phyloP scores from a whole-genome alignment of 441 rosid species.

The Croton laevigatus region DNA sequence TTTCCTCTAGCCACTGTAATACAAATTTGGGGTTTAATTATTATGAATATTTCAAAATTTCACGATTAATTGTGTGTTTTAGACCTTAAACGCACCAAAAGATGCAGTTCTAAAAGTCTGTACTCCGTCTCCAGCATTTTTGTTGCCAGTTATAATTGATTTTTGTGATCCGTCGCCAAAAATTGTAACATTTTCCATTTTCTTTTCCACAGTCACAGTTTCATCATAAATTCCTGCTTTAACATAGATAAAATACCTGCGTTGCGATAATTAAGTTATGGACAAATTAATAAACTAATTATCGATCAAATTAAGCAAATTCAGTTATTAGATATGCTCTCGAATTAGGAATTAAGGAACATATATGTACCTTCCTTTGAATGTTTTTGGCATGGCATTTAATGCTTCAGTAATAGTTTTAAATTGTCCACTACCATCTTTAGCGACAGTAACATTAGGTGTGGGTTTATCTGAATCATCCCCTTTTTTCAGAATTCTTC shows the following conservation, averaged over 20 bases:
- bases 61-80: too few species aligned
- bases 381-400: constrained; percentile 48
- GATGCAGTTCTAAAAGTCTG: constrained; percentile 57
- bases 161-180: constrained; percentile 86
- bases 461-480: constrained; percentile 25
- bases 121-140: constrained; percentile 48
- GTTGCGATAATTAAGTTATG: constrained; percentile 1
- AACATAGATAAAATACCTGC: constrained; percentile 63
- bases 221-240: constrained; percentile 67
- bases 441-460: constrained; percentile 58
- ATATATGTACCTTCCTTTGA: constrained; percentile 43
- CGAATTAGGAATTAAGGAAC: not conserved
- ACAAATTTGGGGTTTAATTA: not conserved
- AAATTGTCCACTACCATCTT: constrained; percentile 77
- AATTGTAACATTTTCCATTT: constrained; percentile 55
- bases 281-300: not conserved
- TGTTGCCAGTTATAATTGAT: constrained; percentile 52
- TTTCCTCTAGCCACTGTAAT: constrained; percentile 50
- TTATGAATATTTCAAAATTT: not conserved
- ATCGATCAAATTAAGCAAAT: too few species aligned
- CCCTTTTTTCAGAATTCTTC: constrained; percentile 46
- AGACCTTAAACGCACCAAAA: constrained; percentile 38
- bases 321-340: too few species aligned
- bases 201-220: constrained; percentile 44
- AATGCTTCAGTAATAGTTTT: constrained; percentile 59